Evolutionary conservation across 805 yeast species (phyloP).

Genomic region (Yarrowia porcina): DNA sequence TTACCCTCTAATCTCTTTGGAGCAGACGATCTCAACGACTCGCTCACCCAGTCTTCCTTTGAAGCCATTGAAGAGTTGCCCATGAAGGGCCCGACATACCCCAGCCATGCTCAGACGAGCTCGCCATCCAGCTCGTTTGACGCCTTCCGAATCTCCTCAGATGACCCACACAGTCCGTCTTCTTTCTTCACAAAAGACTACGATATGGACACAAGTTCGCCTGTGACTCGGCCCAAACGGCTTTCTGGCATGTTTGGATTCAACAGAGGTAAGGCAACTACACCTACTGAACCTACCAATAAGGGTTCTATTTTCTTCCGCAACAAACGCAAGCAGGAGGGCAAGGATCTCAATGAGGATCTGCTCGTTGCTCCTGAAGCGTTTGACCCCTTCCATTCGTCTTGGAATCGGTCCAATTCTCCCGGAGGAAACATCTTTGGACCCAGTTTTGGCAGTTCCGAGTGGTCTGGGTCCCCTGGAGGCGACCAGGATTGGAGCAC

Average conservation of each 20-base stretch:
- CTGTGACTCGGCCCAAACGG: background rate
- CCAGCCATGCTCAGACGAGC: background rate
- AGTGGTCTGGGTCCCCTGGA: slow-evolving; percentile 3
- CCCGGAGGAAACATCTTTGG: slow-evolving; percentile 9
- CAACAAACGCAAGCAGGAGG: background rate
- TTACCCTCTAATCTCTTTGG: slow-evolving; percentile 41
- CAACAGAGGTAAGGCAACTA: background rate
- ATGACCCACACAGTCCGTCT: slow-evolving; percentile 1
- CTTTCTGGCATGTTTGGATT: slow-evolving; percentile 19
- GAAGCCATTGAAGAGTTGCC: slow-evolving; percentile 21
- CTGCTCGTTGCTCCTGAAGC: background rate
- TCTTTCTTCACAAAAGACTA: background rate
- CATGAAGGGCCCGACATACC: background rate
- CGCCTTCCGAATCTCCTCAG: background rate
- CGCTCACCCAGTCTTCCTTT: slow-evolving; percentile 28
- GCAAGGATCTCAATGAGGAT: background rate
- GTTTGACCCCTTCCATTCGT: slow-evolving; percentile 13
- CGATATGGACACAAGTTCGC: slow-evolving; percentile 4
- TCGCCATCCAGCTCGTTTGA: slow-evolving; percentile 7
- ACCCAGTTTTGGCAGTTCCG: slow-evolving; percentile 2
- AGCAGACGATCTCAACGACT: slow-evolving; percentile 33
- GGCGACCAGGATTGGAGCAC: slow-evolving; percentile 4
- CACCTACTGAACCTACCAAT: background rate
- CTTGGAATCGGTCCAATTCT: slow-evolving; percentile 4
- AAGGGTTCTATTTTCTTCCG: slow-evolving; percentile 10